Percentiles rank a stretch among this genome's conserved stretches.
Conservation (phyloP, 2,329 filamentous ascomycete species). For the Ascocoryne sarcoides region DNA sequence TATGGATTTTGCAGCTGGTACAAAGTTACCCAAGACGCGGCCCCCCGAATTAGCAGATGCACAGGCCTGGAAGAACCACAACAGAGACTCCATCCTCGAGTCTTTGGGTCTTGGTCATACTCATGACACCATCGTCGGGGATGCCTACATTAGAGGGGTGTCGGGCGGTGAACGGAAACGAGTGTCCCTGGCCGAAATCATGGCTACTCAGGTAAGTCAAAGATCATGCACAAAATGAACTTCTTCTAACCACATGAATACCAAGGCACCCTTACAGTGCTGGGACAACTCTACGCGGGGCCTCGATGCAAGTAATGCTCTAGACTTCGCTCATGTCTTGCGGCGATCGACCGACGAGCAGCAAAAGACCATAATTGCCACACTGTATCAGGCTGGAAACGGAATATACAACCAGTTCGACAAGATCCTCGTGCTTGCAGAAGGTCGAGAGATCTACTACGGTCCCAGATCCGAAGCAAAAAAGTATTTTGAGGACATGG, state of each 20-base stretch:
- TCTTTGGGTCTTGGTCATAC: too few relatives aligned
- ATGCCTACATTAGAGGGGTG: too few relatives aligned
- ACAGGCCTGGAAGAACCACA: too few relatives aligned
- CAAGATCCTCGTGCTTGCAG: slow-evolving; percentile 69
- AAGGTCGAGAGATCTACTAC: slow-evolving; percentile 58
- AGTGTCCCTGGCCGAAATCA: slow-evolving; percentile 67
- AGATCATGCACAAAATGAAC: too few relatives aligned
- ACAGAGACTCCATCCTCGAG: too few relatives aligned
- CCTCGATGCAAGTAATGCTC: slow-evolving; percentile 66
- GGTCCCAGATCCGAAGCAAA: slow-evolving; percentile 53
- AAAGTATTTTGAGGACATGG: slow-evolving; percentile 55
- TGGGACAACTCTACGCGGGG: slow-evolving; percentile 77
- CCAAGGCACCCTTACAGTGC: too few relatives aligned
- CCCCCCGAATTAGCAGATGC: too few relatives aligned
- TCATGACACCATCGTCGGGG: too few relatives aligned
- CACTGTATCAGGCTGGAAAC: slow-evolving; percentile 60
- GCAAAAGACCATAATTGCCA: slow-evolving; percentile 59
- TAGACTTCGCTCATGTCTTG: slow-evolving; percentile 64
- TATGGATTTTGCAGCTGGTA: too few relatives aligned
- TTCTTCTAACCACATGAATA: too few relatives aligned
- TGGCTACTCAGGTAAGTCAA: too few relatives aligned
- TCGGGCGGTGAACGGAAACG: slow-evolving; percentile 74
- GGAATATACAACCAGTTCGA: slow-evolving; percentile 66
- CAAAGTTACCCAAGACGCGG: too few relatives aligned
- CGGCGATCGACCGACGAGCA: slow-evolving; percentile 68